These are phyloP conservation scores for Tephrocybe sp. DNA, from an alignment of 768 basidiomycete species.

Conservation along the genomic window DNA sequence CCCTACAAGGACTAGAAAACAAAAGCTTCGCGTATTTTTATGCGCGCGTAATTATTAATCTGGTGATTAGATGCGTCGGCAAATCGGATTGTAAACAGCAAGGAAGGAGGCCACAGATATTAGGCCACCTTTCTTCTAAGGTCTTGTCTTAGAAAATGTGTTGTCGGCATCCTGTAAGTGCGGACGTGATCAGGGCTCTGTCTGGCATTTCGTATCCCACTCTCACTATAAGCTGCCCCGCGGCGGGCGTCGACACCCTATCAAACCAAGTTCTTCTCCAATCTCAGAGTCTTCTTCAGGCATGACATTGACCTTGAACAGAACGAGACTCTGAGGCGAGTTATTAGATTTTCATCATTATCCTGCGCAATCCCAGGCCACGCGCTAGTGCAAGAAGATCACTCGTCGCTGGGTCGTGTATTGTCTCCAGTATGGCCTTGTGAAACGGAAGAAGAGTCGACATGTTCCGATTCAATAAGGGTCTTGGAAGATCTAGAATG, in stretches of 20 bases:
- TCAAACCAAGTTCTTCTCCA: slow-evolving; percentile 88
- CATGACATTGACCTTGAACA: slow-evolving; percentile 82
- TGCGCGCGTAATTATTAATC: slow-evolving; percentile 86
- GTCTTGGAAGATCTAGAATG: neutral
- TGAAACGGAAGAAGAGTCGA: slow-evolving; percentile 64
- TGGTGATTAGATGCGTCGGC: slow-evolving; percentile 83
- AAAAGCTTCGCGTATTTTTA: slow-evolving; percentile 77
- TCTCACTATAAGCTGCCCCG: slow-evolving; percentile 80
- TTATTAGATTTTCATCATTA: slow-evolving; percentile 92
- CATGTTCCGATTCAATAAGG: slow-evolving; percentile 32
- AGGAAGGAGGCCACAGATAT: slow-evolving; percentile 93
- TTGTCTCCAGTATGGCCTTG: slow-evolving; percentile 61
- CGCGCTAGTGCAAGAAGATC: slow-evolving; percentile 82
- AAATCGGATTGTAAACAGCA: slow-evolving; percentile 84
- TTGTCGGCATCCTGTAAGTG: neutral
- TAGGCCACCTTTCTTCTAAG: slow-evolving; percentile 88
- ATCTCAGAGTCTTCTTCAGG: slow-evolving; percentile 90
- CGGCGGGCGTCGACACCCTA: slow-evolving; percentile 88
- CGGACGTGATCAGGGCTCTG: slow-evolving; percentile 29
- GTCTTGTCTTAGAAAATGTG: slow-evolving; percentile 56
- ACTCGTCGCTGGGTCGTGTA: slow-evolving; percentile 73
- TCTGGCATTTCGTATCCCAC: slow-evolving; percentile 91
- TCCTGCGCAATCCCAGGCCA: slow-evolving; percentile 83
- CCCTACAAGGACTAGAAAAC: slow-evolving; percentile 17
- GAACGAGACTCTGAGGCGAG: slow-evolving; percentile 76